Evolutionary conservation across 352 stramenopile genomes (phyloP), one percentile per base, ranked within the genome.

Genomic region (Pythium coloratum): DNA sequence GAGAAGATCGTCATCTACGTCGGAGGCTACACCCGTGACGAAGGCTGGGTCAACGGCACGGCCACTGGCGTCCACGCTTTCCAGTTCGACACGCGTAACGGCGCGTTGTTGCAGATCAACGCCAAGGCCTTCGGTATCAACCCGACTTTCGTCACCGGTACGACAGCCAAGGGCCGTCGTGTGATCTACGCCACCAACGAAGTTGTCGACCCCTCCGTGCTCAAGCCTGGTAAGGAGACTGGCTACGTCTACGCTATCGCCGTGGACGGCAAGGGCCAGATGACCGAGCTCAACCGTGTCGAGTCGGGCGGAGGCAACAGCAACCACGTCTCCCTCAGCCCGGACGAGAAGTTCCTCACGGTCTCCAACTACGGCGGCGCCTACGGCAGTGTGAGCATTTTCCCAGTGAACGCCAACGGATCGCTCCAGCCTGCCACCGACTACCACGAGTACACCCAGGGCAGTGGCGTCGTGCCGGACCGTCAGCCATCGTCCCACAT

Each of bases 41-140:
- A 90, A 78, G 77, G 76, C 32, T 87, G 81, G 74, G 70, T 92
- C 47, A 81, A 90, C 65, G 84, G 84, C 62, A 85, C 73, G 28
- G 78, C 78, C 62, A 81, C 88, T 44, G 84, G 84, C 10, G 76
- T 92, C 50, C 77, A 89, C 69, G 76, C 74, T 30, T 88, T 84
- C 69, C 66, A 76, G 64, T 65, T 92, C 33, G 63, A 84, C 59
- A 77, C 75, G 38, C 73, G 16, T 10, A 69, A 72, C 14, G 80
- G 80, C 26, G 64, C 70, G 14, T 73, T 91, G 24, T 77, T 64
- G 8, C 62, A 72, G 0, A 62, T 77, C 47, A 65, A 61, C 16
- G 76, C 84, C 42, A 72, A 71, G n/a, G 70, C 68, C 7, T 70
- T 76, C 24, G 76, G 76, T 12, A 67, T 70, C 30, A 84, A 84